Conservation (phyloP, 352 stramenopile genomes). For the Phytophthora litchii region DNA sequence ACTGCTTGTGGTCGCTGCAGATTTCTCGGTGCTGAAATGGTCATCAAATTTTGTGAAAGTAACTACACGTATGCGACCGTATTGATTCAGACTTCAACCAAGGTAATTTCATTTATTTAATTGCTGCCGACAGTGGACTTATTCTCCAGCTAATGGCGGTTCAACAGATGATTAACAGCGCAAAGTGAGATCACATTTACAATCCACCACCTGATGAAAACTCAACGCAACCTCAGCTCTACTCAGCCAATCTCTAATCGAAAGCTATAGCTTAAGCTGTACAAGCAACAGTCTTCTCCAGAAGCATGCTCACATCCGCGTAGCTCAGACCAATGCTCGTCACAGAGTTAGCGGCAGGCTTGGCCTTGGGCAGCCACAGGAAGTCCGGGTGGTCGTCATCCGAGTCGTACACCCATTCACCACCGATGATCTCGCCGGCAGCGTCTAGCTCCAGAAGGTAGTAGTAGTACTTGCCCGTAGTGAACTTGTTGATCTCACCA, state of each 20-base stretch:
- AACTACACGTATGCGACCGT: too few species aligned
- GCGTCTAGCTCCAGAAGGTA: slow-evolving; percentile 48
- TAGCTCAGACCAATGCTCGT: slow-evolving; percentile 30
- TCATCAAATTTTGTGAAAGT: too few species aligned
- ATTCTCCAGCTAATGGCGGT: not conserved
- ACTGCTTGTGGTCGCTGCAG: too few species aligned
- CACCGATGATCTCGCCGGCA: slow-evolving; percentile 40
- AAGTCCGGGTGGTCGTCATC: slow-evolving; percentile 44
- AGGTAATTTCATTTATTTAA: not conserved
- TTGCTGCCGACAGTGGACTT: not conserved
- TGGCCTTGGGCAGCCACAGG: slow-evolving; percentile 39
- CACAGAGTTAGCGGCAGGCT: slow-evolving; percentile 27
- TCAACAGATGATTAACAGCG: not conserved
- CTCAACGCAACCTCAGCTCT: not conserved
- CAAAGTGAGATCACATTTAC: not conserved
- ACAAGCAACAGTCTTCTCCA: slow-evolving; percentile 21
- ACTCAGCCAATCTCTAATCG: not conserved
- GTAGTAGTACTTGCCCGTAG: slow-evolving; percentile 34
- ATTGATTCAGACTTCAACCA: too few species aligned
- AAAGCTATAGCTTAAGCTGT: not conserved
- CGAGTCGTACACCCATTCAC: slow-evolving; percentile 47
- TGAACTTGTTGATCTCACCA: slow-evolving; percentile 31
- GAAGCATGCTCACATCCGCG: slow-evolving; percentile 26
- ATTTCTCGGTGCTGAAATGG: too few species aligned
- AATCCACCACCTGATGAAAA: not conserved